Evolutionary conservation across 2,329 filamentous ascomycete genomes (phyloP).

Genomic region (Neofusicoccum laricinum): DNA sequence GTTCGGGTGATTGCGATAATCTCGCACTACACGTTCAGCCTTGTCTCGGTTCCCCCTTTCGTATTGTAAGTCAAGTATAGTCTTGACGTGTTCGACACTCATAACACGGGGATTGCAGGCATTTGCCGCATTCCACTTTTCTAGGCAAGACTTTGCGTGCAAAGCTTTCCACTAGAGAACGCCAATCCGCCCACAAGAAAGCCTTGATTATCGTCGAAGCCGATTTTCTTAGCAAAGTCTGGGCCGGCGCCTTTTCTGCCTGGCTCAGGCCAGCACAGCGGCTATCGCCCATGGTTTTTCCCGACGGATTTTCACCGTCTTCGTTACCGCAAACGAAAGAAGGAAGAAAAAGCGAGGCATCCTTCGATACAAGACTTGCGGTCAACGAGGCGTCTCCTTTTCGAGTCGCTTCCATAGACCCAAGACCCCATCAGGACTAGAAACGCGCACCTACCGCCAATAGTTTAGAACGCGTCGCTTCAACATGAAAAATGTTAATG

Average conservation of each 20-base stretch:
- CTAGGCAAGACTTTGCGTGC: not conserved
- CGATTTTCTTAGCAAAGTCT: constrained; percentile 1
- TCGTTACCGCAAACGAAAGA: not conserved
- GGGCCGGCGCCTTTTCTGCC: not conserved
- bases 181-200: constrained; percentile 1
- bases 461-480: not conserved
- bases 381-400: constrained; percentile 5
- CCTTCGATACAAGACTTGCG: not conserved
- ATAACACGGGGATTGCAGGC: not conserved
- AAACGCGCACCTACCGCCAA: not conserved
- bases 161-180: not conserved
- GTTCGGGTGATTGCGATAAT: not conserved
- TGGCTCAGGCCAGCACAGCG: not conserved
- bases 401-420: not conserved
- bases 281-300: not conserved
- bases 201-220: not conserved
- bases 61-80: not conserved
- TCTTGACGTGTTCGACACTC: not conserved
- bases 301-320: not conserved
- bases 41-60: not conserved
- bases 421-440: not conserved
- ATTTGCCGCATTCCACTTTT: not conserved
- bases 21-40: not conserved
- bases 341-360: not conserved
- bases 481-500: not conserved